These are phyloP conservation scores for Trichomonas gallinae DNA, from an alignment of 208 protist species.

Conservation along the genomic window DNA sequence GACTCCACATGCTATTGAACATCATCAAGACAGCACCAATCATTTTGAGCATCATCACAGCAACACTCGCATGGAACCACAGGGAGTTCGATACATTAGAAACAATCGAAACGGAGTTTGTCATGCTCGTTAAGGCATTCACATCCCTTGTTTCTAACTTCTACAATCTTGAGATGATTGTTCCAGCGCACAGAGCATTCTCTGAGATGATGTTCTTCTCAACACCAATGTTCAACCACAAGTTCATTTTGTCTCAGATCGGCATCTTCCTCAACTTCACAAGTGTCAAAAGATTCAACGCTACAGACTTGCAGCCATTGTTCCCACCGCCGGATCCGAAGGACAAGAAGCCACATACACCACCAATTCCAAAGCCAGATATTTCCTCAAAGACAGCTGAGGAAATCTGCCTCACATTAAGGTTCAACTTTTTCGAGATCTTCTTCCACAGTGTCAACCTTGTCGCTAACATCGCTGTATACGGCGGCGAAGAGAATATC, in stretches of 20 bases:
- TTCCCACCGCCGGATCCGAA: neutral
- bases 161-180: neutral
- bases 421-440: neutral
- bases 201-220: neutral
- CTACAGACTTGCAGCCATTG: neutral
- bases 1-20: neutral
- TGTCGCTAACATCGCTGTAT: neutral
- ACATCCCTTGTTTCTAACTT: neutral
- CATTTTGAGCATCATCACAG: neutral
- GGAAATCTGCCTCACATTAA: neutral
- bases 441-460: neutral
- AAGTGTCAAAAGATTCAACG: no score
- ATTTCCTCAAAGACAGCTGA: neutral
- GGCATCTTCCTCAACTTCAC: neutral
- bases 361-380: constrained; percentile 2
- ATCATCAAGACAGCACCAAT: neutral
- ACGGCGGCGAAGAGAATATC: neutral
- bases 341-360: neutral
- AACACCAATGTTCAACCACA: neutral
- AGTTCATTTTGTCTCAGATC: neutral
- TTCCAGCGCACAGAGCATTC: neutral
- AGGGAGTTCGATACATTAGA: neutral
- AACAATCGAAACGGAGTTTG: neutral
- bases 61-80: neutral
- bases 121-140: neutral